These are phyloP conservation scores for Penicillium flavigenum DNA, from an alignment of 495 filamentous ascomycete species.

Conservation along the genomic window DNA sequence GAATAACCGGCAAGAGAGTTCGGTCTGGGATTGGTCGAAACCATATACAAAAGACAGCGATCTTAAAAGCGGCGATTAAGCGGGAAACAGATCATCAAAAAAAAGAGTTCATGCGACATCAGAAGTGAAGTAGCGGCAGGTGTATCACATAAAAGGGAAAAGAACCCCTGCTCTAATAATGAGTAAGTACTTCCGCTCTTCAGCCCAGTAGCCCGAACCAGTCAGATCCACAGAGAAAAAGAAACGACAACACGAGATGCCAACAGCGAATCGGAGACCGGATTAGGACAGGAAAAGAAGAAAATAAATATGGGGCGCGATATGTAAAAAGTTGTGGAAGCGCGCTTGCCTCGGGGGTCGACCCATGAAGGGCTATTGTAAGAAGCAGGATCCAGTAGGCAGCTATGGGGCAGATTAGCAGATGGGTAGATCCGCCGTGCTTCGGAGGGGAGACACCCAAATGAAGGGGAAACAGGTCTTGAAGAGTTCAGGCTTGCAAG, in stretches of 20 bases:
- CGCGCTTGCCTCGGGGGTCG: conserved; percentile 23
- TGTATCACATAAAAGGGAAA: conserved; percentile 27
- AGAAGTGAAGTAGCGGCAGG: conserved; percentile 9
- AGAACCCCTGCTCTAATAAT: conserved; percentile 20
- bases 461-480: conserved; percentile 20
- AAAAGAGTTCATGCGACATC: conserved; percentile 25
- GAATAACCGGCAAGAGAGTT: background rate
- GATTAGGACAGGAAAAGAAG: conserved; percentile 8
- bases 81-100: conserved; percentile 13
- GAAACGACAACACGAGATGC: conserved; percentile 19
- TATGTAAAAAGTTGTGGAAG: conserved; percentile 12
- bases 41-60: conserved; percentile 5
- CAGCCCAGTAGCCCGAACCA: conserved; percentile 57
- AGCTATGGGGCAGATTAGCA: conserved; percentile 13
- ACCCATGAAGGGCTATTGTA: conserved; percentile 19
- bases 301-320: conserved; percentile 16
- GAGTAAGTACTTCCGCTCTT: conserved; percentile 8
- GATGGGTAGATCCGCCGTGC: conserved; percentile 26
- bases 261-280: conserved; percentile 21
- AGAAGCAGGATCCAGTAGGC: conserved; percentile 16
- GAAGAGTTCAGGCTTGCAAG: conserved; percentile 8
- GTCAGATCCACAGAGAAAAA: conserved; percentile 55
- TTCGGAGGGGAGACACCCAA: conserved; percentile 15
- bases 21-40: background rate
- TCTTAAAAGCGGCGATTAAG: conserved; percentile 11